Percentiles rank a stretch among this genome's conserved stretches.
Conservation (phyloP, 225 moss, liverwort and hornwort species). For the Lunularia cruciata region DNA sequence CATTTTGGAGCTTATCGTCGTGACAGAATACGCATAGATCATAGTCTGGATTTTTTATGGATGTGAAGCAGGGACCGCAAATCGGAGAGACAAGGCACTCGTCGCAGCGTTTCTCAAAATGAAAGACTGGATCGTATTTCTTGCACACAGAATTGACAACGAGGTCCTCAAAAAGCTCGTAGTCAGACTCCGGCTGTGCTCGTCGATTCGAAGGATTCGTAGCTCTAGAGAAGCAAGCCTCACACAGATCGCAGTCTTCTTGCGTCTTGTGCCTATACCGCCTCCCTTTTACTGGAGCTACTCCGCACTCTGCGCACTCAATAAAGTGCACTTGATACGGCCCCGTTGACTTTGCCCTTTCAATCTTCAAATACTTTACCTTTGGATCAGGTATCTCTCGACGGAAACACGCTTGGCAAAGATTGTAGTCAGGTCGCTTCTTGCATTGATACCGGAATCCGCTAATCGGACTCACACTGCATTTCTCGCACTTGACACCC, state of each 20-base stretch:
- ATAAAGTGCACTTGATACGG: conserved; percentile 35
- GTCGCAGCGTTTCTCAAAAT: conserved; percentile 28
- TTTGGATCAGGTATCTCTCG: conserved; percentile 18
- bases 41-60: conserved; percentile 24
- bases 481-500: conserved; percentile 23
- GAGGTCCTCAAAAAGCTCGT: conserved; percentile 16
- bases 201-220: conserved; percentile 7
- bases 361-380: conserved; percentile 22
- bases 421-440: conserved; percentile 30
- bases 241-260: conserved; percentile 24
- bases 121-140: conserved; percentile 22
- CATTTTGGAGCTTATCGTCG: conserved; percentile 21
- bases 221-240: conserved; percentile 25
- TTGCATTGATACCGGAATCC: conserved; percentile 20
- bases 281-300: conserved; percentile 28
- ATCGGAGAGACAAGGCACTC: conserved; percentile 22
- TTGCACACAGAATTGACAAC: conserved; percentile 7
- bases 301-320: conserved; percentile 31
- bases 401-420: conserved; percentile 32
- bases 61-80: conserved; percentile 24
- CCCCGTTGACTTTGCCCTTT: conserved; percentile 5
- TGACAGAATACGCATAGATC: conserved; percentile 25
- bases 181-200: conserved; percentile 22
- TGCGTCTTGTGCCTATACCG: conserved; percentile 30
- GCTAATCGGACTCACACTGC: conserved; percentile 16